Evolutionary conservation across 2,329 filamentous ascomycete species (phyloP).

Genomic region (Fusarium brevicatenulatum): DNA sequence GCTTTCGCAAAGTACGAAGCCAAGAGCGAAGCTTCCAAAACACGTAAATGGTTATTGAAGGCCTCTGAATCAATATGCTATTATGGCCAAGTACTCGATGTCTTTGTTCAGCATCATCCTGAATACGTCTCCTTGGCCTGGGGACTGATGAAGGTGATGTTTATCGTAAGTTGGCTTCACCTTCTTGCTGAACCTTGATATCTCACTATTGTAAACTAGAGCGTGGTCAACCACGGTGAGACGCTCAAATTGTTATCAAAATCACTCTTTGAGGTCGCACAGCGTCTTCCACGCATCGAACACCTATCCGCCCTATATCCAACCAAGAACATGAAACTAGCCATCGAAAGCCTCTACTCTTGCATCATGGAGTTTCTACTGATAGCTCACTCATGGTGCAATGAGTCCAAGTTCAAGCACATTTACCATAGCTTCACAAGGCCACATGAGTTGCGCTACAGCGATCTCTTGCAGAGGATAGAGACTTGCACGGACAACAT

Average conservation of each 20-base stretch:
- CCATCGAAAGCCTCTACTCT: constrained; percentile 1
- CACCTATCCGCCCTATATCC: neutral
- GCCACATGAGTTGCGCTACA: constrained; percentile 1
- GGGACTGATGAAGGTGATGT: constrained; percentile 19
- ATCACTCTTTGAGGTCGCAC: neutral
- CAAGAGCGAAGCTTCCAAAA: neutral
- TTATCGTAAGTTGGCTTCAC: neutral
- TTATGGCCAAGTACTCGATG: constrained; percentile 8
- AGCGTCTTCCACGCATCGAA: neutral
- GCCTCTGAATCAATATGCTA: constrained; percentile 3
- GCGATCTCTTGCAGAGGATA: neutral
- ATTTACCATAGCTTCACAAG: constrained; percentile 13
- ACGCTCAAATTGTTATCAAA: neutral
- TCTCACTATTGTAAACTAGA: neutral
- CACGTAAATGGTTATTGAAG: neutral
- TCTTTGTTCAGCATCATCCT: constrained; percentile 16
- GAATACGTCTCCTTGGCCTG: constrained; percentile 22
- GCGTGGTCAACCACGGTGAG: neutral
- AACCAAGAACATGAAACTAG: neutral
- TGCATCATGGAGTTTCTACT: constrained; percentile 11
- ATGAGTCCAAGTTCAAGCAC: constrained; percentile 10
- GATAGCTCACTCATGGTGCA: constrained; percentile 4
- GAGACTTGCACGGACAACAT: neutral
- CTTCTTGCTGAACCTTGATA: rapidly evolving
- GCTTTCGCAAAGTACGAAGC: constrained; percentile 1